These are phyloP conservation scores for Hondaea fermentalgiana DNA, from an alignment of 108 stramenopile genomes.

Conservation along the genomic window DNA sequence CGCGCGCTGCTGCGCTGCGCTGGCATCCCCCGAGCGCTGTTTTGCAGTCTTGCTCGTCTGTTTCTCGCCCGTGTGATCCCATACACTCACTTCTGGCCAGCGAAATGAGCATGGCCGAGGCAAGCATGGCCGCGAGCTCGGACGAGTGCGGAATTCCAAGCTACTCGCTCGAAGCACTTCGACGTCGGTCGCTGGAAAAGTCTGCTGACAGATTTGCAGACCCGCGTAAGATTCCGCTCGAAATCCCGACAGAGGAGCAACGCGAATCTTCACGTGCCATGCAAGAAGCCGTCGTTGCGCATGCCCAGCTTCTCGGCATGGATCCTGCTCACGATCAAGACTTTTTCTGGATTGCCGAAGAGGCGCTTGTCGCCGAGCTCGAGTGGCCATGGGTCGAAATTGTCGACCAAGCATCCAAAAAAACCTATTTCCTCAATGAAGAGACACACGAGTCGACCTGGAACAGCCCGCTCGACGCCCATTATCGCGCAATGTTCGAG, in stretches of 20 bases:
- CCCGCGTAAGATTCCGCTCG: not conserved
- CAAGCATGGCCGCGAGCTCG: too few relatives aligned
- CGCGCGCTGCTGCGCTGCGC: too few relatives aligned
- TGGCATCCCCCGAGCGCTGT: too few relatives aligned
- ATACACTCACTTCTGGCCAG: too few relatives aligned
- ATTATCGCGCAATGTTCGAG: not conserved
- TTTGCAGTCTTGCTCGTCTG: too few relatives aligned
- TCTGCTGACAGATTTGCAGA: not conserved
- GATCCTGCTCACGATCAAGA: not conserved
- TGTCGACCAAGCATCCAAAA: not conserved
- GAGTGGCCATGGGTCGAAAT: not conserved
- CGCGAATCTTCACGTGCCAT: not conserved
- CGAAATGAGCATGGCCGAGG: not conserved
- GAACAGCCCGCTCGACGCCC: not conserved
- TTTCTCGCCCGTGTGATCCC: too few relatives aligned
- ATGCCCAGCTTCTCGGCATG: not conserved
- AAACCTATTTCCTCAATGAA: not conserved
- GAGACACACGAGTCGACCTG: not conserved
- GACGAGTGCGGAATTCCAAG: not conserved
- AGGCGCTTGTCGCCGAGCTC: constrained; percentile 10
- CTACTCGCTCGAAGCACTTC: not conserved
- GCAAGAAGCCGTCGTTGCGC: not conserved
- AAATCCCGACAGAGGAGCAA: not conserved
- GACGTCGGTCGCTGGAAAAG: not conserved
- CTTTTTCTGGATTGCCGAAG: constrained; percentile 19